Base-by-base conservation (phyloP, 2,329 filamentous ascomycete species). In the Penicillium decumbens region DNA sequence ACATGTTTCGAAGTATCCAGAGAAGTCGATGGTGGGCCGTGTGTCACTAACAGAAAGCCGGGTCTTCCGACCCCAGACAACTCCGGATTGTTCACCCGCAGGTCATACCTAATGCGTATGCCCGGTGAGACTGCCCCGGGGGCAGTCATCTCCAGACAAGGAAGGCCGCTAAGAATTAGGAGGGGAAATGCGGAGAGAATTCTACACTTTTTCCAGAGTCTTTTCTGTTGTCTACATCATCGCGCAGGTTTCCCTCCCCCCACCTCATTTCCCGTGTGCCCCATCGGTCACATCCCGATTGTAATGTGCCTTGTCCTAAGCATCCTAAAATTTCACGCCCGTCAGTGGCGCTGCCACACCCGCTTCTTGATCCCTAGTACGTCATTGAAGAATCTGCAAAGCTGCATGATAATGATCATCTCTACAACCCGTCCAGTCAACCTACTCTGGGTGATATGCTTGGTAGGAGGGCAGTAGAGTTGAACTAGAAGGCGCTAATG, bases 61-160 rank as follows among this genome's bases (percentile, higher is more conserved):
- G 48, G 38, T n/a, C 46, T 46, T 52, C 57, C 50, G 52, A 53
- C 49, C 57, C 57, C 54, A 54, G 49, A 28, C 41, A 18, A 13
- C 52, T 60, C 57, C 57, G 43, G 51, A 55, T 40, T 29, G 39
- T 33, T 44, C 30, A 28, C 29, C 30, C 35, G 30, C 32, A 45
- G 30, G 1, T 49, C 47, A 55, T 56, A 43, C 57, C 57, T 37
- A 27, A 55, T 60, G 35, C 32, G 55, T 51, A 28, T 52, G 15
- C 38, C 49, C 58, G 58, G 58, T 60, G 58, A 58, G 42, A 20
- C 23, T 41, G 48, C 40, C 47, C 49, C 43, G 40, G 42, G 40
- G 29, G 39, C 23, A 46, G n/a, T 15, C 41, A 44, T 39, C 41
- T 40, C 47, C 37, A 46, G 41, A 43, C 44, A 27, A 41, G 43